Evolutionary conservation across 148 eudicot species (phyloP), one percentile per base, ranked within the genome.

Genomic region (Cornus florida): DNA sequence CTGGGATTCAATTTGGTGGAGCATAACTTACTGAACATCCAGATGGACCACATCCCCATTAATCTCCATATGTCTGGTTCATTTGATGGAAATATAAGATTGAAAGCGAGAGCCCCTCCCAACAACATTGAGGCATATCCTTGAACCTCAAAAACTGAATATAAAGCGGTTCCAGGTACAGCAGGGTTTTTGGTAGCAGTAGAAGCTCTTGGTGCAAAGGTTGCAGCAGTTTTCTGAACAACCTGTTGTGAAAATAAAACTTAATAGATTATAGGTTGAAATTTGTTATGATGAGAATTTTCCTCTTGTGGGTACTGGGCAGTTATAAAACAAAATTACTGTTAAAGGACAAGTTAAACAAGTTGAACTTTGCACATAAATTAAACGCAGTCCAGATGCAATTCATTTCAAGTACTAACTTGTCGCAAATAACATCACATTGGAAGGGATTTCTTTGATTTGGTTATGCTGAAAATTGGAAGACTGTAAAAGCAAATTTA

Each of bases 1-100:
- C 22, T 23, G 56, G 46, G 32, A 28, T 46, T 67, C 8, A 60
- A 32, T 69, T 46, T 23, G 48, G 33, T 28, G n/a, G 72, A 77
- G 77, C 33, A 38, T 59, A 67, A 82, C 97, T 92, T 92, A 93
- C 99, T 93, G 91, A 95, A 95, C 99, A 95, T 95, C 99, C 99
- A 95, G 73, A 95, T 90, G 78, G 97, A 95, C 99, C 99, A 95
- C 99, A 95, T 95, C 72, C 99, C 99, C 99, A 95, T 95, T 69
- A 95, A 82, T 81, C 99, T 92, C 99, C 99, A 95, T 69, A 95
- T 75, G 76, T 95, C 97, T 0, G 99, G 99, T 81, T 93, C 97
- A 72, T 89, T 92, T 67, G 97, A 95, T 28, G 99, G 99, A 82
- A 95, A 93, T 78, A 95, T 81, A 69, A 95, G 94, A 86, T 95